These are phyloP conservation scores for Taxawa tesnikishii DNA, from an alignment of 2,329 filamentous ascomycete genomes.

Conservation along the genomic window DNA sequence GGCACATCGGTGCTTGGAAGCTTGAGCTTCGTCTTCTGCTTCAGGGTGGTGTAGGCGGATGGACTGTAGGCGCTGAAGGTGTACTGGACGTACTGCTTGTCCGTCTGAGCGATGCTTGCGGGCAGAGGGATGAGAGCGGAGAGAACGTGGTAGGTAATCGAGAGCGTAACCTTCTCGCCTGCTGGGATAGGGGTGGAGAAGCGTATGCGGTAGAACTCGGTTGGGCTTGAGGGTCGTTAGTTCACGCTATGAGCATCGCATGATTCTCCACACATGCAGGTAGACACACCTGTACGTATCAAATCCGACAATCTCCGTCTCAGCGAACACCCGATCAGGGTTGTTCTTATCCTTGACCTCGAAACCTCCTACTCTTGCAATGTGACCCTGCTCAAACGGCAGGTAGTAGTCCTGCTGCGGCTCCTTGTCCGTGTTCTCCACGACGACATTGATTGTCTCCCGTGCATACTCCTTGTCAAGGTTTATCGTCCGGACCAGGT, in stretches of 20 bases:
- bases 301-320: slow-evolving; percentile 52
- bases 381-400: slow-evolving; percentile 65
- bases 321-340: slow-evolving; percentile 48
- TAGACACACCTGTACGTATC: slow-evolving; percentile 37
- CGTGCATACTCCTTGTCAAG: slow-evolving; percentile 85
- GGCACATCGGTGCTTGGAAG: slow-evolving; percentile 65
- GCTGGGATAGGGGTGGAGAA: slow-evolving; percentile 65
- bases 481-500: slow-evolving; percentile 80
- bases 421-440: slow-evolving; percentile 72
- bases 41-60: slow-evolving; percentile 72
- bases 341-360: slow-evolving; percentile 92
- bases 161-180: slow-evolving; percentile 69
- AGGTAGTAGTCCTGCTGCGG: slow-evolving; percentile 86
- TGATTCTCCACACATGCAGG: background rate
- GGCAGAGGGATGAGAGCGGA: slow-evolving; percentile 72
- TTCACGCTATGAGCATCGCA: slow-evolving; percentile 4
- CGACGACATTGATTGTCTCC: slow-evolving; percentile 84
- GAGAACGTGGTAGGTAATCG: slow-evolving; percentile 74
- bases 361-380: slow-evolving; percentile 68
- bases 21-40: slow-evolving; percentile 97
- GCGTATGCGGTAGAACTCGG: slow-evolving; percentile 70
- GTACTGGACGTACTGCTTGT: slow-evolving; percentile 77
- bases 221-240: slow-evolving; percentile 17
- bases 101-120: slow-evolving; percentile 67
- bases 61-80: slow-evolving; percentile 74